A percentile compares a stretch with the other conserved stretches of the same genome.
These are phyloP conservation scores for Geotrichum fermentans DNA, from an alignment of 1,139 yeast genomes.

Conservation along the genomic window DNA sequence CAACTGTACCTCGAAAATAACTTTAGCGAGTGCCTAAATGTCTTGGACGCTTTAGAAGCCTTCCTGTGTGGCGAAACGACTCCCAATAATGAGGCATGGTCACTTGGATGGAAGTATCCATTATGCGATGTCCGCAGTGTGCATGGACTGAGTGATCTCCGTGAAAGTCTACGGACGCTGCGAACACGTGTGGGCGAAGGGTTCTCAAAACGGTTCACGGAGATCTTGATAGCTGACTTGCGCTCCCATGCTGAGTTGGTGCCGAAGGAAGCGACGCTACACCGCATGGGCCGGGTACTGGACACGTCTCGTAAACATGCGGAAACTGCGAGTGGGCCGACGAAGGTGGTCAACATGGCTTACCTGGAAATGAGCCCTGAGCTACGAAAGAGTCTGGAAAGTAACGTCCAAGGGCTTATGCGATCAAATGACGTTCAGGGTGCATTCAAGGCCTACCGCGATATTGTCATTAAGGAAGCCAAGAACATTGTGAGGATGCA, in stretches of 20 bases:
- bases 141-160: slow-evolving; percentile 55
- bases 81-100: slow-evolving; percentile 35
- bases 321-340: slow-evolving; percentile 12
- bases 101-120: slow-evolving; percentile 48
- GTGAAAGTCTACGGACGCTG: slow-evolving; percentile 49
- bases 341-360: slow-evolving; percentile 25
- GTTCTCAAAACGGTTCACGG: slow-evolving; percentile 54
- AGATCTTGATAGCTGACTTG: slow-evolving; percentile 56
- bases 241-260: slow-evolving; percentile 51
- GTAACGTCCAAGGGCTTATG: slow-evolving; percentile 51
- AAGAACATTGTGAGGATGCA: slow-evolving; percentile 64
- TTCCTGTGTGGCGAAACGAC: slow-evolving; percentile 51
- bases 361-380: slow-evolving; percentile 40
- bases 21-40: slow-evolving; percentile 46
- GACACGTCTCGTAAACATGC: slow-evolving; percentile 22
- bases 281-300: slow-evolving; percentile 42
- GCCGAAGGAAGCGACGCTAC: slow-evolving; percentile 48
- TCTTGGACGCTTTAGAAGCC: slow-evolving; percentile 53
- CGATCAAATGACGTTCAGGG: slow-evolving; percentile 60
- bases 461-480: slow-evolving; percentile 59
- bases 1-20: slow-evolving; percentile 35
- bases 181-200: slow-evolving; percentile 61
- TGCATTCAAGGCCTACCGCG: slow-evolving; percentile 66
- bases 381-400: slow-evolving; percentile 43
- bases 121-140: slow-evolving; percentile 50